A percentile compares a stretch with the other conserved stretches of the same genome.
These are phyloP conservation scores for Quaeritorhiza haematococci DNA, from an alignment of 371 early-diverging fungal genomes.

Conservation along the genomic window DNA sequence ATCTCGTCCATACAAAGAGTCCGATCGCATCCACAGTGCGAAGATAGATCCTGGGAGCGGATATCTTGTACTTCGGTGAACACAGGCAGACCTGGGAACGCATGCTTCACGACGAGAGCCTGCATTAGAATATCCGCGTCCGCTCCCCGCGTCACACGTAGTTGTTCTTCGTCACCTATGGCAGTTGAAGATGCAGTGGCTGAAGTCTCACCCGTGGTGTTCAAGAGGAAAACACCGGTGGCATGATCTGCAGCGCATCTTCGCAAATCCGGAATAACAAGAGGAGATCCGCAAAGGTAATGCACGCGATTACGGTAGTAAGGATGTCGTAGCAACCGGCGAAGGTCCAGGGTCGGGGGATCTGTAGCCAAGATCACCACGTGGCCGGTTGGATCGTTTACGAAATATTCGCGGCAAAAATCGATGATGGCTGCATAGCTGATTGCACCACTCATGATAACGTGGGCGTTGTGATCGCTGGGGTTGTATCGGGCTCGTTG, in stretches of 20 bases:
- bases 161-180: constrained; percentile 27
- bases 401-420: constrained; percentile 45
- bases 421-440: constrained; percentile 31
- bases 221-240: constrained; percentile 36
- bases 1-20: constrained; percentile 38
- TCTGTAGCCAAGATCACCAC: constrained; percentile 32
- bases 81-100: constrained; percentile 37
- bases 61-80: constrained; percentile 41
- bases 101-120: constrained; percentile 32
- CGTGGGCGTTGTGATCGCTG: constrained; percentile 24
- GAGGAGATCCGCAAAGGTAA: constrained; percentile 33
- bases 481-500: constrained; percentile 34
- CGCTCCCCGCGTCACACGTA: constrained; percentile 25
- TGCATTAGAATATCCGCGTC: constrained; percentile 42
- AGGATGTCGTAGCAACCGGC: constrained; percentile 37
- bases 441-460: constrained; percentile 35
- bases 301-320: constrained; percentile 31
- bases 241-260: constrained; percentile 29
- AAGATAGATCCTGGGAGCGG: constrained; percentile 34
- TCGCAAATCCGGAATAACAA: constrained; percentile 29
- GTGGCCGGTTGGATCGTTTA: constrained; percentile 22
- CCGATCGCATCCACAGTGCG: constrained; percentile 39
- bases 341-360: constrained; percentile 27
- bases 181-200: too few relatives aligned
- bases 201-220: not conserved